These are phyloP conservation scores for Lactarius hatsudake DNA, from an alignment of 768 basidiomycete species.

Conservation along the genomic window DNA sequence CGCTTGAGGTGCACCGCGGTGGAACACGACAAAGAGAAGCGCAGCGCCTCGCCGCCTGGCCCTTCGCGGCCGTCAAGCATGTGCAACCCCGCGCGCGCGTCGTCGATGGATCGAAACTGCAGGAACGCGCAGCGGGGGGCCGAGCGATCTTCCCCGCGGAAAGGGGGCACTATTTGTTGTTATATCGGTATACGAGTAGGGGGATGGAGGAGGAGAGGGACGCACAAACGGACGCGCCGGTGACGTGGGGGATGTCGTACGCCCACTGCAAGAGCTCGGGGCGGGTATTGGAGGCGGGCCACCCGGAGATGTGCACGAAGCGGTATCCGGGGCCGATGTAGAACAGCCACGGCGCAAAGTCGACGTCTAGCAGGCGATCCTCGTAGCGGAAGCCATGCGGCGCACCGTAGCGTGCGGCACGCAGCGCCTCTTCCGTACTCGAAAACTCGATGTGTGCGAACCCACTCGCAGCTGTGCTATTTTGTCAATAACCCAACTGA, in stretches of 20 bases:
- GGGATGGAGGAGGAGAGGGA: neutral
- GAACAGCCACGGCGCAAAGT: conserved; percentile 15
- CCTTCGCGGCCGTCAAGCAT: neutral
- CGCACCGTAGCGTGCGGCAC: conserved; percentile 13
- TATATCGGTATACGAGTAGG: too few species aligned
- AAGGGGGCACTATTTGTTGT: conserved; percentile 4
- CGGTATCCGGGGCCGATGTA: neutral
- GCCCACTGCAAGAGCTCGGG: conserved; percentile 4
- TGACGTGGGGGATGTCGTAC: conserved; percentile 3
- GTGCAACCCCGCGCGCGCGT: neutral
- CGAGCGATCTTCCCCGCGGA: neutral
- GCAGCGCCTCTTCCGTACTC: conserved; percentile 6
- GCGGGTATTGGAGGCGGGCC: neutral
- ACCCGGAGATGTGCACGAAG: conserved; percentile 14
- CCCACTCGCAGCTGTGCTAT: neutral
- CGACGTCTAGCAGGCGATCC: conserved; percentile 10
- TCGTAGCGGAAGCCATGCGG: conserved; percentile 16
- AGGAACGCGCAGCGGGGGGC: neutral
- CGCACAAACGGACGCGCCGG: neutral
- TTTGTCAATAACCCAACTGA: neutral
- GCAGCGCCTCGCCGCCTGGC: conserved; percentile 1
- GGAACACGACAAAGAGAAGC: neutral
- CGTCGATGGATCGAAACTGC: neutral
- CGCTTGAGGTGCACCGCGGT: neutral
- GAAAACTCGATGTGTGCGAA: conserved; percentile 25